Conservation (phyloP, 306 rosid genomes). For the Abrus precatorius region DNA sequence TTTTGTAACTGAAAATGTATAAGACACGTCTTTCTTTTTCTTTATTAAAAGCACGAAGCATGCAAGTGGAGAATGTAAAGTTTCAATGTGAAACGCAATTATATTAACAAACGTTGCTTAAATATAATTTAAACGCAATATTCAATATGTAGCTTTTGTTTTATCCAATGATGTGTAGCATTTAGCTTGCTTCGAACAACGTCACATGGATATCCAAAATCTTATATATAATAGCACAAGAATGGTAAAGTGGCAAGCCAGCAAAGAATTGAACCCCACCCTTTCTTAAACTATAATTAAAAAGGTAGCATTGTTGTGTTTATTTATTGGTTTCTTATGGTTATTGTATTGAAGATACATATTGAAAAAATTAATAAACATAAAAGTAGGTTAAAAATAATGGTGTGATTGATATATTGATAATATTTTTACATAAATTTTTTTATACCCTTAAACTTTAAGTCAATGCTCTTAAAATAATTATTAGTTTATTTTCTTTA, state of each 20-base stretch:
- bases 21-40: not conserved
- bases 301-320: not conserved
- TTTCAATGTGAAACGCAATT: not conserved
- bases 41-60: not conserved
- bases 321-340: too few relatives aligned
- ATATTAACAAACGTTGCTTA: too few relatives aligned
- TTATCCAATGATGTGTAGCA: constrained; percentile 44
- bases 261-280: constrained; percentile 43
- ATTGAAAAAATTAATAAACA: too few relatives aligned
- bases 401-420: too few relatives aligned
- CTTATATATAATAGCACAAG: constrained; percentile 19
- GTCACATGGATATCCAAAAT: not conserved
- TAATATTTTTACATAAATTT: too few relatives aligned
- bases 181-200: not conserved
- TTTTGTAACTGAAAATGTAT: not conserved
- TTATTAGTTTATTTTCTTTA: not conserved
- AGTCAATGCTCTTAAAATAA: too few relatives aligned
- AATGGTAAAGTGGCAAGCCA: constrained; percentile 44
- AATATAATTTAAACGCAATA: not conserved
- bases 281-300: not conserved
- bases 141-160: not conserved
- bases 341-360: too few relatives aligned
- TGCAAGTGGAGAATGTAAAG: not conserved
- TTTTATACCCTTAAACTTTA: too few relatives aligned
- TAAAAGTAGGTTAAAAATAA: too few relatives aligned